A percentile compares a stretch with the other conserved stretches of the same genome.
phyloP scores from a whole-genome alignment of 2,329 filamentous ascomycete species.

The Trichoderma asperellum region DNA sequence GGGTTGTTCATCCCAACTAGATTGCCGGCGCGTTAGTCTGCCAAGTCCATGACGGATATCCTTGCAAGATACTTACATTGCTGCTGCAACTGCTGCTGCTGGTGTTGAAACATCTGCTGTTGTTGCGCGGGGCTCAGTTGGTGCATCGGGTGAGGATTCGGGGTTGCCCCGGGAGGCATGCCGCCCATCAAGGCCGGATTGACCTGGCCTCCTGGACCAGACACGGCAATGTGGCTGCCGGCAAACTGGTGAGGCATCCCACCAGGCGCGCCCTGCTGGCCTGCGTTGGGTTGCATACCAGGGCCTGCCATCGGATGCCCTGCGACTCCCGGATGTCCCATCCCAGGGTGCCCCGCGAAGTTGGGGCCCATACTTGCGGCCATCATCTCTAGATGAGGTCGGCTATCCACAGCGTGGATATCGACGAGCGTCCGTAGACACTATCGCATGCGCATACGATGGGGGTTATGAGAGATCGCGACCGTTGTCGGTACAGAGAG shows the following conservation, averaged over 20 bases:
- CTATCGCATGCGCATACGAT: conserved; percentile 54
- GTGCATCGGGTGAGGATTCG: conserved; percentile 71
- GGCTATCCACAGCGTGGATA: conserved; percentile 65
- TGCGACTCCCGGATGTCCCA: conserved; percentile 72
- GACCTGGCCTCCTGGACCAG: conserved; percentile 71
- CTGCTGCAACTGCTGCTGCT: conserved; percentile 44
- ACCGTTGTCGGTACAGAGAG: conserved; percentile 7
- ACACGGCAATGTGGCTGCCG: conserved; percentile 69
- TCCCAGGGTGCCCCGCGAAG: conserved; percentile 70
- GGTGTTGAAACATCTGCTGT: conserved; percentile 62
- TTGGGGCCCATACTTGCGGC: conserved; percentile 64
- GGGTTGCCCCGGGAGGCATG: conserved; percentile 70
- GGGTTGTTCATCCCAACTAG: conserved; percentile 43
- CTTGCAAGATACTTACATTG: conserved; percentile 40
- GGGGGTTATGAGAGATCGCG: conserved; percentile 21
- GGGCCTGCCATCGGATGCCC: conserved; percentile 65
- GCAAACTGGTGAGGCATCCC: conserved; percentile 69
- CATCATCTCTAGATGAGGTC: conserved; percentile 64
- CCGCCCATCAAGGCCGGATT: conserved; percentile 76
- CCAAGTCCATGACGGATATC: not conserved
- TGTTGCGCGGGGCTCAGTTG: conserved; percentile 68
- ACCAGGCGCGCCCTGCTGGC: conserved; percentile 69
- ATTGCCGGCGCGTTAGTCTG: conserved; percentile 29
- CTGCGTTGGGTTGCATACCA: conserved; percentile 69
- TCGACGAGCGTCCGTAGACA: conserved; percentile 52